A percentile compares a stretch with the other conserved stretches of the same genome.
These are phyloP conservation scores for Actinidia polygama DNA, from an alignment of 179 eudicot genomes.

Conservation along the genomic window DNA sequence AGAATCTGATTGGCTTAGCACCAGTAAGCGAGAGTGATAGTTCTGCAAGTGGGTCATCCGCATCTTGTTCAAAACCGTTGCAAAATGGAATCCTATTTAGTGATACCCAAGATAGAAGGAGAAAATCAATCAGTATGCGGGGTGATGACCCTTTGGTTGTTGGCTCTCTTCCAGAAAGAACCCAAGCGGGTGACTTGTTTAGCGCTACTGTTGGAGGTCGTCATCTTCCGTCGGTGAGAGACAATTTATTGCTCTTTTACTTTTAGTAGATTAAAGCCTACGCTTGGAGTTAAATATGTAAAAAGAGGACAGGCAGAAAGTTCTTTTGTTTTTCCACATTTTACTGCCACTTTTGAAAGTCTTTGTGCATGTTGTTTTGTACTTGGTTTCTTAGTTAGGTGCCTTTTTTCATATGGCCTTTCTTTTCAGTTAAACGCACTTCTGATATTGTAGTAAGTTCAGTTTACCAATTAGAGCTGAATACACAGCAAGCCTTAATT, in stretches of 20 bases:
- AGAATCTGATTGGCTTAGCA: conserved; percentile 32
- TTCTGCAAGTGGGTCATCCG: conserved; percentile 50
- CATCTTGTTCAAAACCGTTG: conserved; percentile 36
- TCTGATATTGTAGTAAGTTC: background rate
- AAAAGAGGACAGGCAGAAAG: background rate
- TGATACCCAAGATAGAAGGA: conserved; percentile 39
- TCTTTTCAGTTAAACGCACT: background rate
- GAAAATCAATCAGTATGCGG: conserved; percentile 40
- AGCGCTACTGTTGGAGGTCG: conserved; percentile 41
- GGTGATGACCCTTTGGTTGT: conserved; percentile 28
- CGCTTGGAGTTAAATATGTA: too few species aligned
- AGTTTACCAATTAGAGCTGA: background rate
- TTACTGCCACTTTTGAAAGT: background rate
- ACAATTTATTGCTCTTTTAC: background rate
- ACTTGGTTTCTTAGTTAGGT: background rate
- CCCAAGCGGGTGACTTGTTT: conserved; percentile 52
- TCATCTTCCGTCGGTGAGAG: conserved; percentile 45
- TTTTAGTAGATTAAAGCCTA: too few species aligned
- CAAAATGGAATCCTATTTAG: conserved; percentile 33
- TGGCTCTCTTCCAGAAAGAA: conserved; percentile 33
- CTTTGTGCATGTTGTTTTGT: background rate
- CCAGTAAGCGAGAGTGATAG: conserved; percentile 35
- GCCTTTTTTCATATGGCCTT: background rate
- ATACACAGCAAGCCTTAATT: background rate
- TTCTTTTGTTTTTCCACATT: background rate